A percentile compares a stretch with the other conserved stretches of the same genome.
Evolutionary conservation across 192 early-diverging fungal species (phyloP).

Genomic region (Coemansia sp.): DNA sequence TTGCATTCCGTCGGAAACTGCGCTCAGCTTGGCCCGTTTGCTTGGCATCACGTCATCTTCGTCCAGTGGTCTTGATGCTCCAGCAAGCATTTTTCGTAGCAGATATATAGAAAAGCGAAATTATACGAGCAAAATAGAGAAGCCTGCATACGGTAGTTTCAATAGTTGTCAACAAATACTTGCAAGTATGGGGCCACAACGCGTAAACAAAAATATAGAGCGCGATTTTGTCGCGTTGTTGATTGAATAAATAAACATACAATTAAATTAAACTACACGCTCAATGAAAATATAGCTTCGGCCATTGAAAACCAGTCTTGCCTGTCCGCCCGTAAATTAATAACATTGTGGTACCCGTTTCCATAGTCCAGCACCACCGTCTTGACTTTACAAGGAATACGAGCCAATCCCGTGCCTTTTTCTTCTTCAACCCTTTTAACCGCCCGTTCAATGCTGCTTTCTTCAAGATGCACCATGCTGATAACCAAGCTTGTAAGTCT

Average conservation of each 20-base stretch:
- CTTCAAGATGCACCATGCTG: background rate
- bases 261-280: background rate
- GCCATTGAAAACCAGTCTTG: background rate
- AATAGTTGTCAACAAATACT: background rate
- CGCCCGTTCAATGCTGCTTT: background rate
- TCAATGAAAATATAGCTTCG: background rate
- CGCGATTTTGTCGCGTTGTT: background rate
- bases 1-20: background rate
- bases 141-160: no score
- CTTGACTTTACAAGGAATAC: background rate
- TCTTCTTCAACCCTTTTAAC: background rate
- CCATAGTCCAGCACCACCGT: background rate
- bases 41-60: background rate
- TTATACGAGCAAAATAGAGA: background rate
- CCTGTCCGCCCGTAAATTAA: background rate
- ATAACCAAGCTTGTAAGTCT: background rate
- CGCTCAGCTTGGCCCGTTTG: slow-evolving; percentile 16
- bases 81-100: background rate
- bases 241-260: background rate
- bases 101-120: background rate
- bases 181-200: background rate
- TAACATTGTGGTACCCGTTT: background rate
- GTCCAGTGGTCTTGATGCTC: background rate
- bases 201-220: background rate
- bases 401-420: background rate